These are phyloP conservation scores for Kappamyces sp. DNA, from an alignment of 192 early-diverging fungal species.

Conservation along the genomic window DNA sequence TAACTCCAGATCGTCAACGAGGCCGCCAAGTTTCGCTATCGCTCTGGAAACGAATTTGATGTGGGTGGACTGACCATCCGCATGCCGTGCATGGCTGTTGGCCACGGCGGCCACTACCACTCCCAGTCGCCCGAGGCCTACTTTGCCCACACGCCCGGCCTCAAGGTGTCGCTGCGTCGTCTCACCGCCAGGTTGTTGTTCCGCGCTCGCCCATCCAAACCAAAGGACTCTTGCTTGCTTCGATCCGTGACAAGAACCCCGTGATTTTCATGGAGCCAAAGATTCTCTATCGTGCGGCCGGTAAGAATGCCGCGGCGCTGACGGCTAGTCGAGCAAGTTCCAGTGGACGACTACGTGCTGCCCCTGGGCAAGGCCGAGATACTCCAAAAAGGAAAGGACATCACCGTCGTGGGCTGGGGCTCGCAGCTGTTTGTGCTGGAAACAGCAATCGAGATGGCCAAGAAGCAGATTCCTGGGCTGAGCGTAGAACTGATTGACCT, in stretches of 20 bases:
- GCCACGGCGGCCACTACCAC: constrained; percentile 96
- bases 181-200: constrained; percentile 57
- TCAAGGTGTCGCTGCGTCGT: constrained; percentile 52
- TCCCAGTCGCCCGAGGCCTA: constrained; percentile 89
- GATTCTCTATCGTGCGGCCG: constrained; percentile 87
- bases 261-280: constrained; percentile 97
- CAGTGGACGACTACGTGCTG: constrained; percentile 82
- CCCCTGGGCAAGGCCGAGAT: constrained; percentile 91
- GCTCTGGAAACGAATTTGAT: constrained; percentile 87
- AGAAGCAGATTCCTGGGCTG: constrained; percentile 79
- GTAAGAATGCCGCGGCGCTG: constrained; percentile 25
- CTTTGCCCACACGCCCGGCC: constrained; percentile 91
- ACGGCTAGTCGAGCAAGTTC: constrained; percentile 82
- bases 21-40: constrained; percentile 94
- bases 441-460: constrained; percentile 77
- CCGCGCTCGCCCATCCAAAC: constrained; percentile 91
- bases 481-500: constrained; percentile 90
- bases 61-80: constrained; percentile 86
- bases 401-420: constrained; percentile 89
- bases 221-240: constrained; percentile 85
- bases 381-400: constrained; percentile 73
- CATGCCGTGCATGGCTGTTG: constrained; percentile 87
- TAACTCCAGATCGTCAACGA: constrained; percentile 78
- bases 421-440: constrained; percentile 92
- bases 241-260: constrained; percentile 89